Conservation (phyloP, 768 basidiomycete genomes). For the Naganishia antarctica region DNA sequence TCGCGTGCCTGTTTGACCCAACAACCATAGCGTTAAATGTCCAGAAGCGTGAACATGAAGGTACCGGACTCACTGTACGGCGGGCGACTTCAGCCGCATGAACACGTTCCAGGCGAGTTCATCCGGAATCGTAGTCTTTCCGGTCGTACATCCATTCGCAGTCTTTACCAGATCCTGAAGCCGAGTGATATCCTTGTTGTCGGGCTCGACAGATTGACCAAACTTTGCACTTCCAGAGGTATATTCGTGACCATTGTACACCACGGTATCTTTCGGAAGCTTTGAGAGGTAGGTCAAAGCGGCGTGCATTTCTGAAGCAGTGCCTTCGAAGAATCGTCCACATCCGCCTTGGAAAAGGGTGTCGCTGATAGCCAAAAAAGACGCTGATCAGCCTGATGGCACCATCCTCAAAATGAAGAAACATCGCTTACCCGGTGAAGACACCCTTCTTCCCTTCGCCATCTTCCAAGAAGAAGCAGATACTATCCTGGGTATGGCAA, state of each 20-base stretch:
- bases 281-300: conserved; percentile 67
- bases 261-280: conserved; percentile 72
- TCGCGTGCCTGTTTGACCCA: conserved; percentile 54
- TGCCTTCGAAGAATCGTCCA: conserved; percentile 84
- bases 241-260: conserved; percentile 91
- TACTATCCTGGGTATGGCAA: conserved; percentile 94
- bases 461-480: conserved; percentile 75
- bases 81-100: conserved; percentile 67
- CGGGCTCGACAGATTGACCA: conserved; percentile 52
- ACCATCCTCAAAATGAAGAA: neutral
- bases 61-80: conserved; percentile 58
- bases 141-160: conserved; percentile 62
- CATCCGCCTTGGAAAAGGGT: conserved; percentile 81
- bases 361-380: conserved; percentile 52
- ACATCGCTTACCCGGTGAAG: conserved; percentile 66
- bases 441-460: conserved; percentile 62
- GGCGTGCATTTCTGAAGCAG: conserved; percentile 61
- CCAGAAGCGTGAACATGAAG: neutral
- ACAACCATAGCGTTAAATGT: neutral
- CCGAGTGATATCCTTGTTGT: conserved; percentile 54
- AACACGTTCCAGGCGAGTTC: conserved; percentile 96
- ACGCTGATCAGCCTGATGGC: neutral
- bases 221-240: conserved; percentile 70
- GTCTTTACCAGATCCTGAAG: conserved; percentile 59
- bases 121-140: conserved; percentile 80